Evolutionary conservation across 1,284 basidiomycete species (phyloP), one percentile per base, ranked within the genome.

Genomic region (Wallemia mellicola): DNA sequence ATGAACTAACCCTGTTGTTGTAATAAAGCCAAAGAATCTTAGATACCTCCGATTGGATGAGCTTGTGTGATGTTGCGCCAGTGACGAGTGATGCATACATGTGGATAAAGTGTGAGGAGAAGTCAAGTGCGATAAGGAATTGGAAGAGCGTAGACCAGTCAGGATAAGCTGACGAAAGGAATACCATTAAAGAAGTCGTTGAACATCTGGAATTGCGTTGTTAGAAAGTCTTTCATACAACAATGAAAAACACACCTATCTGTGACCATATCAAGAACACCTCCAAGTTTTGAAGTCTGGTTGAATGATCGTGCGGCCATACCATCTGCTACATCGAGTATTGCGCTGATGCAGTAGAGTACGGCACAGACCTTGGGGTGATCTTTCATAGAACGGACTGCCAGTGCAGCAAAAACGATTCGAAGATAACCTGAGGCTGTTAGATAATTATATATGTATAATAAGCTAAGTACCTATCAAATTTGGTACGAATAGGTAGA

Each of bases 251-350:
- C 76, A 64, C 63, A 92, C 86, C 92, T 76, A 71, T 99, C 92
- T n/a, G 94, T 98, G 60, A 99, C 92, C 94, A 99, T 99, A 71
- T 99, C 94, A 65, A 99, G 73, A 38, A 98, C 92, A 2, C 89
- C 91, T 38, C 94, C 94, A 70, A 98, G 96, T 72, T 92, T 92
- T 61, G 85, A 88, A 22, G 86, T 81, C 71, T 99, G 92, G 5
- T 80, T 80, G 30, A 95, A 73, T 1, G 79, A 78, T 61, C 94
- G 77, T n/a, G 94, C 94, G 2, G 85, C 91, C 68, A 83, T 81
- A 1, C 94, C 94, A 66, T 99, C 94, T 57, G 91, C 83, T 19
- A 87, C 94, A 68, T 99, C 94, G 63, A 99, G 75, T 48, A 99
- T 75, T 68, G 85, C 89, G n/a, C 88, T 94, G 60, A 96, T 72